These are phyloP conservation scores for Suhomyces vadensis DNA, from an alignment of 805 yeast genomes.

Conservation along the genomic window DNA sequence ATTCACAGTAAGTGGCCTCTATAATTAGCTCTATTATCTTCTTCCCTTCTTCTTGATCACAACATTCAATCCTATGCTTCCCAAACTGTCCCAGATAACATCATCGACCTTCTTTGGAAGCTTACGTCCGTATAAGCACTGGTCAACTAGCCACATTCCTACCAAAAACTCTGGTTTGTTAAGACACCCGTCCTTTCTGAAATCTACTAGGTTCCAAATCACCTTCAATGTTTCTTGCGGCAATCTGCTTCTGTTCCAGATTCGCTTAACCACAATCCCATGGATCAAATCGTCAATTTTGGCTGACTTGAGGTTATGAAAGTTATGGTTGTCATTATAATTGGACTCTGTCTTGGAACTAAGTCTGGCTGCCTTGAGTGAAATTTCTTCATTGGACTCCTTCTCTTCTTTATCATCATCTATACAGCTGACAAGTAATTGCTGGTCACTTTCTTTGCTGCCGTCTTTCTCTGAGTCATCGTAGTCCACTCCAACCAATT, in stretches of 20 bases:
- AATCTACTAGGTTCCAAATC: constrained; percentile 74
- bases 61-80: constrained; percentile 44
- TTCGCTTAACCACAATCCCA: constrained; percentile 67
- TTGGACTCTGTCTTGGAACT: constrained; percentile 30
- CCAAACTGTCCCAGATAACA: constrained; percentile 80
- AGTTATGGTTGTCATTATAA: constrained; percentile 23
- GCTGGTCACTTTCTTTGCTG: constrained; percentile 10
- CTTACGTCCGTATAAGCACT: constrained; percentile 90
- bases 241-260: constrained; percentile 80
- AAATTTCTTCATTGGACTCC: constrained; percentile 12
- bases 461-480: constrained; percentile 11
- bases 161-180: constrained; percentile 82
- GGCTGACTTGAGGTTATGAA: constrained; percentile 33
- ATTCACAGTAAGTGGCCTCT: too few relatives aligned
- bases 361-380: constrained; percentile 35
- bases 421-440: neutral
- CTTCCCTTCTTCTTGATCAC: constrained; percentile 38
- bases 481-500: constrained; percentile 32
- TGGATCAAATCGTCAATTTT: constrained; percentile 41
- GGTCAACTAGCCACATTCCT: constrained; percentile 99
- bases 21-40: constrained; percentile 2
- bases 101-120: constrained; percentile 69
- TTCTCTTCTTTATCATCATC: constrained; percentile 14
- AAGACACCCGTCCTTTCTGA: constrained; percentile 67
- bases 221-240: constrained; percentile 56